These are phyloP conservation scores for Xerocomellus amylosporus DNA, from an alignment of 768 basidiomycete genomes.

Conservation along the genomic window DNA sequence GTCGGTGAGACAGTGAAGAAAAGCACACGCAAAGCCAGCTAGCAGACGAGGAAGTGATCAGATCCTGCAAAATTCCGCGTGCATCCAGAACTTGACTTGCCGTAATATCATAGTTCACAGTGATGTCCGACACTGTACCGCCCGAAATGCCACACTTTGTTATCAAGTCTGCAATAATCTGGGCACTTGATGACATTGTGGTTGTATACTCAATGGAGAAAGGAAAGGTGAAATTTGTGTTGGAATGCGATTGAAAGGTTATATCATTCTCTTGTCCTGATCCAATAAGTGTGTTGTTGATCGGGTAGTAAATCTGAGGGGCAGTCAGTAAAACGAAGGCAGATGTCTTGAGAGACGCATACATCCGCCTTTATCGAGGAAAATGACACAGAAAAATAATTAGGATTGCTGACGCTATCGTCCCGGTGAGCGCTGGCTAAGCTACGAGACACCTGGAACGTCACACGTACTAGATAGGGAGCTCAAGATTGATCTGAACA, in stretches of 20 bases:
- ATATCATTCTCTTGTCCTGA: constrained; percentile 50
- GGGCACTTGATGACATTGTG: constrained; percentile 46
- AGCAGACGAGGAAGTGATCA: constrained; percentile 7
- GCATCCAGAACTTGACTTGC: constrained; percentile 31
- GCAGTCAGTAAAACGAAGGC: constrained; percentile 2
- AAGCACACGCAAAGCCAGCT: constrained; percentile 68
- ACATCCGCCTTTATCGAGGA: constrained; percentile 63
- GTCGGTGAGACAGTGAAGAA: constrained; percentile 64
- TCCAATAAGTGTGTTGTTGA: constrained; percentile 67
- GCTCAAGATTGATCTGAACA: constrained; percentile 55
- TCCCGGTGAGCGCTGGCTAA: constrained; percentile 5
- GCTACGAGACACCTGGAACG: background rate
- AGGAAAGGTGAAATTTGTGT: constrained; percentile 73
- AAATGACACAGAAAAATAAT: constrained; percentile 71
- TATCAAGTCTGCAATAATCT: constrained; percentile 60
- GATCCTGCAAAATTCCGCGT: background rate
- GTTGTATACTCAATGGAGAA: constrained; percentile 64
- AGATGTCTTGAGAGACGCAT: constrained; percentile 10
- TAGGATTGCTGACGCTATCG: constrained; percentile 73
- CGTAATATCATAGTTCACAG: constrained; percentile 63
- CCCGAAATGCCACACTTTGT: constrained; percentile 58
- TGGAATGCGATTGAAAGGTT: constrained; percentile 47
- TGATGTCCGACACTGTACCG: constrained; percentile 45
- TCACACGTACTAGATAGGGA: constrained; percentile 61
- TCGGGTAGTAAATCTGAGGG: constrained; percentile 68